These are phyloP conservation scores for Cyberlindnera suaveolens DNA, from an alignment of 805 yeast species.

Conservation along the genomic window DNA sequence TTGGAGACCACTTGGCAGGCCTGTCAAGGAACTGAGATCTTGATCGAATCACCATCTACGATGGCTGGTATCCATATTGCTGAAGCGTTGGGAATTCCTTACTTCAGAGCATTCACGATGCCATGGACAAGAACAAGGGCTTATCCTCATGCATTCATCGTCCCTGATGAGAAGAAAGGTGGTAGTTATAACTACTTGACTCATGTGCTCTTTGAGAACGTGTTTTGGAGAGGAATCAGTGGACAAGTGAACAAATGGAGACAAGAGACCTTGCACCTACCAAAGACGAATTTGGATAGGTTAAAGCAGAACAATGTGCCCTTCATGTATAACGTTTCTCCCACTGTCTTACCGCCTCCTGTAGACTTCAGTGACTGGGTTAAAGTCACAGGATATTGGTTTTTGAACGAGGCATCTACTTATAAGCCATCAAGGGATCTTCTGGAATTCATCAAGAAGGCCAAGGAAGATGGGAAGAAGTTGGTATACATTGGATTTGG, in stretches of 20 bases:
- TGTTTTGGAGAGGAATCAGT: constrained; percentile 89
- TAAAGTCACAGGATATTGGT: constrained; percentile 96
- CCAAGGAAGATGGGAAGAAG: constrained; percentile 55
- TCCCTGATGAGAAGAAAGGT: constrained; percentile 88
- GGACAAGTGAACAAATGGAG: constrained; percentile 89
- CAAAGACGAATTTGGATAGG: constrained; percentile 60
- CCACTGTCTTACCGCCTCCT: constrained; percentile 84
- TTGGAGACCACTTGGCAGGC: constrained; percentile 77
- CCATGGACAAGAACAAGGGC: constrained; percentile 97
- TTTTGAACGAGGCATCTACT: constrained; percentile 56
- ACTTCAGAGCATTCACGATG: constrained; percentile 94
- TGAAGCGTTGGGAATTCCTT: constrained; percentile 84
- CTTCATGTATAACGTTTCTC: constrained; percentile 83
- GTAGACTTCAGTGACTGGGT: constrained; percentile 94
- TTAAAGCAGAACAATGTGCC: constrained; percentile 80
- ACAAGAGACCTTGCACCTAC: constrained; percentile 53
- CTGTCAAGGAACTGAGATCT: constrained; percentile 70
- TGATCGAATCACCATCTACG: constrained; percentile 94
- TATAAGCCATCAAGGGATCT: constrained; percentile 60
- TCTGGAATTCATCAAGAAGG: constrained; percentile 52
- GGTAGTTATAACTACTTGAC: constrained; percentile 91
- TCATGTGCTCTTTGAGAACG: constrained; percentile 86
- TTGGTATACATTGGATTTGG: constrained; percentile 94
- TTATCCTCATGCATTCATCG: constrained; percentile 93
- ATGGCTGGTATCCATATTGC: constrained; percentile 96